Base-by-base conservation (phyloP, 345 rosid genomes). In the Bruguiera sexangula region DNA sequence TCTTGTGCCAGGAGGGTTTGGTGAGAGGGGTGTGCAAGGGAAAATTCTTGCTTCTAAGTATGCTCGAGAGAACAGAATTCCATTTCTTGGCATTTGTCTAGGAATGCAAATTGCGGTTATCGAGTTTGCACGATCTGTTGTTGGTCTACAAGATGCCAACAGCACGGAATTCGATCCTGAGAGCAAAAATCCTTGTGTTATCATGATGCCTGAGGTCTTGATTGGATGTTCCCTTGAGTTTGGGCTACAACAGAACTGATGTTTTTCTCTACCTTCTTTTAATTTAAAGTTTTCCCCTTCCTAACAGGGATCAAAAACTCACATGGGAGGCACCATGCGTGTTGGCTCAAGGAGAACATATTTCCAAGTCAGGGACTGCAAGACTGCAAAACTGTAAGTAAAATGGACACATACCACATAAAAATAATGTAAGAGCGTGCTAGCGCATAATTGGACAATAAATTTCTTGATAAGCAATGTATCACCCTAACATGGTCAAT, bases 261-360 rank as follows among this genome's bases (percentile, higher is more conserved):
- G 11, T 11, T 22, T 65, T 60, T 58, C 65, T 62, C 19, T 9
- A 6, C 2, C 10, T 19, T 20, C 6, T 8, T 18, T 59, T 50
- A 24, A 27, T 51, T 18, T 67, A 24, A n/a, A 32, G 8, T 37
- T 53, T 34, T 37, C 53, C 13, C 66, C 53, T 72, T 67, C 69
- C 21, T 29, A 4, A 56, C 81, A 92, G 99, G 97, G 99, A 62
- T 94, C 99, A 75, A 88, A 88, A 84, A 94, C 99, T 0, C 99
- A 94, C 69, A 88, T 92, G 96, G 98, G 98, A 79, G 93, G 96
- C 77, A 94, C 98, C 71, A 94, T 94, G 99, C 88, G 98, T 76
- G 79, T 89, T 61, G 98, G 98, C 73, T 88, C 96, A 39, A 90
- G 98, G 73, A 88, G 81, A 76, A 94, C 98, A 5, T 80, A 85